Evolutionary conservation across 306 rosid genomes (phyloP), one percentile per base, ranked within the genome.

Genomic region (Cucumis hystrix): DNA sequence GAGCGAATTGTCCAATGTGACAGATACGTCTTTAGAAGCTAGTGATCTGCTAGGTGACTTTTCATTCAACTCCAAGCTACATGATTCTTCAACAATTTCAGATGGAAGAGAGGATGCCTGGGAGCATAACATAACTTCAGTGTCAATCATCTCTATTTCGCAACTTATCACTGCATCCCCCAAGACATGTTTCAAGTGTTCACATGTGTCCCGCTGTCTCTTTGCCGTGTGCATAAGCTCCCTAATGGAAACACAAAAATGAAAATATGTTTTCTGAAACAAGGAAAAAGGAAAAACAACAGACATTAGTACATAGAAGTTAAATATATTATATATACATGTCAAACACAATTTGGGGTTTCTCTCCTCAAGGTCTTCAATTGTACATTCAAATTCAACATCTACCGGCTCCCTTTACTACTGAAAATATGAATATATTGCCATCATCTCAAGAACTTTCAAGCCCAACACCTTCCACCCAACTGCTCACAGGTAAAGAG

Each of bases 161-260:
- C 89, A 87, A 64, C 83, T 82, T 79, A 95, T 84, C 80, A 92
- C 70, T 25, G 86, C 83, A 78, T 88, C 88, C 64, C 81, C 89
- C 74, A 90, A 20, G 54, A 86, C 82, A 23, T 72, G 82, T 77
- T 70, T 80, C 68, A 95, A 77, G 21, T 62, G 84, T 62, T 84
- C 85, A 5, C 54, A 79, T 0, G 90, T 91, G 80, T 95, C 97
- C 0, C 81, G 89, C 85, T 83, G 85, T 83, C 99, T 90, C 84
- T 86, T 88, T 54, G 78, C 78, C 28, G 99, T 90, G 80, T 86
- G 92, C 30, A 95, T 74, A 83, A 89, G 97, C 82, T 95, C 97
- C 87, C 99, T 95, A 84, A 75, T 56, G 82, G 45, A 77, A 72
- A 83, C 74, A 74, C 47, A 78, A 66, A 65, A 45, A 16, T 65